Percentiles rank a stretch among this genome's conserved stretches.
Evolutionary conservation across 2,329 filamentous ascomycete genomes (phyloP).

Genomic region (Alternaria sp.): DNA sequence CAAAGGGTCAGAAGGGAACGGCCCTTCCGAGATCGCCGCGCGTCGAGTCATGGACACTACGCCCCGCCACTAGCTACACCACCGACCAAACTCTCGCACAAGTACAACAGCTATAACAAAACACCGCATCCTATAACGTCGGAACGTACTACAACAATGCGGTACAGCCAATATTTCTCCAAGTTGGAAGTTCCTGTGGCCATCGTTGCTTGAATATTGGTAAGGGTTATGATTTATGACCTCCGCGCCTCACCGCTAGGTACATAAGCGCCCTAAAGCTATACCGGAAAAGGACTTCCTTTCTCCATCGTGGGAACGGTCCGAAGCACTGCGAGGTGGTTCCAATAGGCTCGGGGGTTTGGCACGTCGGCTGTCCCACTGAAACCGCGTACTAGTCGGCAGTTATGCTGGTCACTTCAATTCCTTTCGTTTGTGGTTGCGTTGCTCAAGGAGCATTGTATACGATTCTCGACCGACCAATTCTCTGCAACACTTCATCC

Average conservation of each 20-base stretch:
- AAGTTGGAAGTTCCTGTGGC: neutral
- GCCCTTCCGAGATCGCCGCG: neutral
- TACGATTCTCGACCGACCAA: neutral
- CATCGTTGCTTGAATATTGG: neutral
- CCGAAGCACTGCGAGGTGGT: neutral
- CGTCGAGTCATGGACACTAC: neutral
- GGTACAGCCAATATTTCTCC: neutral
- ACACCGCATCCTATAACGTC: neutral
- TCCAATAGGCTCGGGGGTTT: neutral
- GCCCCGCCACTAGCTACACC: neutral
- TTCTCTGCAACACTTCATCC: neutral
- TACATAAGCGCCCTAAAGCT: neutral
- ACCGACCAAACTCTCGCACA: neutral
- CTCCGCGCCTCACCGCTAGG: neutral
- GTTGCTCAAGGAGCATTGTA: neutral
- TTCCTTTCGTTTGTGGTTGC: neutral
- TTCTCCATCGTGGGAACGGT: neutral
- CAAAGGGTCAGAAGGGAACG: neutral
- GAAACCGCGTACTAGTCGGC: neutral
- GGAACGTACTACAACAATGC: no score
- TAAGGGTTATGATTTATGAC: neutral
- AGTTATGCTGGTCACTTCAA: neutral
- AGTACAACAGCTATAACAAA: neutral
- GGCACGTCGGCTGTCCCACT: neutral
- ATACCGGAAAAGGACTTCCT: constrained; percentile 1